These are phyloP conservation scores for Aphanomyces euteiches DNA, from an alignment of 352 stramenopile genomes.

Conservation along the genomic window DNA sequence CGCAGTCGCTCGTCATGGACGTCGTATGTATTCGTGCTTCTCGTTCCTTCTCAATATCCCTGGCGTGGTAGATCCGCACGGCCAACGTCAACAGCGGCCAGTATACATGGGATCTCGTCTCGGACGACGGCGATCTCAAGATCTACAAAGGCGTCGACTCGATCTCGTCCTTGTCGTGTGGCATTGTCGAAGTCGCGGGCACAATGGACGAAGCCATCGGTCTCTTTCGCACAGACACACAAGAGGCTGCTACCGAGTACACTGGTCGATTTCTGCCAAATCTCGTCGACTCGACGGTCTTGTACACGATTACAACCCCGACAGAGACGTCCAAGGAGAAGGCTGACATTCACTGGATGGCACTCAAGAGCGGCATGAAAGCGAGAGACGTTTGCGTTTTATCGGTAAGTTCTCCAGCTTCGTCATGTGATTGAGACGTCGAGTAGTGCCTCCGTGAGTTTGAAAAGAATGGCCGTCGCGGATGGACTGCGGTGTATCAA, in stretches of 20 bases:
- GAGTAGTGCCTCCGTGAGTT: constrained; percentile 68
- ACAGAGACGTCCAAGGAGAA: constrained; percentile 70
- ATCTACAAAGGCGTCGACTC: constrained; percentile 55
- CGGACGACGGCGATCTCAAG: constrained; percentile 64
- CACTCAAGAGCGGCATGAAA: constrained; percentile 66
- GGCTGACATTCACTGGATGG: constrained; percentile 72
- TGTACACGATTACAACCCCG: constrained; percentile 54
- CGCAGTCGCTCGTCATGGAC: constrained; percentile 73
- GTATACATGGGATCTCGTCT: constrained; percentile 70
- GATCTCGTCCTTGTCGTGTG: constrained; percentile 28
- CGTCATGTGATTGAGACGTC: neutral
- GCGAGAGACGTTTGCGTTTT: constrained; percentile 61
- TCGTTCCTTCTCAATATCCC: neutral
- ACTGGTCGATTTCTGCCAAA: constrained; percentile 28
- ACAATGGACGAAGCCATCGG: constrained; percentile 75
- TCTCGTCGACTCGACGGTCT: constrained; percentile 65
- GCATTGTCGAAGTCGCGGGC: constrained; percentile 60
- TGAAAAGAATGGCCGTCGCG: constrained; percentile 62
- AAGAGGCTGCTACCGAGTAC: constrained; percentile 40
- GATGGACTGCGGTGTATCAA: constrained; percentile 70
- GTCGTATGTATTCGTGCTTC: constrained; percentile 41
- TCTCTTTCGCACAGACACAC: constrained; percentile 73
- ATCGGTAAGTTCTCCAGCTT: neutral
- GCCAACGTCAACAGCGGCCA: constrained; percentile 57
- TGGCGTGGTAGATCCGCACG: constrained; percentile 37